Evolutionary conservation across 2,329 filamentous ascomycete genomes (phyloP), one percentile per base, ranked within the genome.

Genomic region (Epichloe amarillans): DNA sequence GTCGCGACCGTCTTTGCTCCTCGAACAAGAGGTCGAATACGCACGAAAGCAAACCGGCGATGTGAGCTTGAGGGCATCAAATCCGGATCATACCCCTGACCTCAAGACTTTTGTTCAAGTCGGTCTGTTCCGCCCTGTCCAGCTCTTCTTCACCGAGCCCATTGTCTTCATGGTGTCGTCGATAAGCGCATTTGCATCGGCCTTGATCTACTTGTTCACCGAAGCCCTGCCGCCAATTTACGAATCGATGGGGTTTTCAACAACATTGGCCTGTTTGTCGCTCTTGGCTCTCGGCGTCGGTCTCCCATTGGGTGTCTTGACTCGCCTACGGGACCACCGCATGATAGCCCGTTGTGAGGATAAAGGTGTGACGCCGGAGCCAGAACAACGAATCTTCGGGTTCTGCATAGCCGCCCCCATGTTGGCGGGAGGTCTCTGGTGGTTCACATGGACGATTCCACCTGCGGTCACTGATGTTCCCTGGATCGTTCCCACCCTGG

Each of bases 381-480:
- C 45, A 14, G 45, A 47, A 35, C 35, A 42, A 3, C 41, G 41
- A 12, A 33, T 49, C 15, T n/a, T 49, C n/a, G 47, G 47, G 8
- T 41, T 49, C 39, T 30, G 15, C 12, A 33, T 49, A 17, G 47
- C 47, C 6, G 47, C 47, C 3, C 47, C 47, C 10, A 3, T 23
- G 23, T 40, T 49, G 38, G 47, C 47, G 2, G 17, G 8, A 15
- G 47, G 47, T 5, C 39, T 49, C 14, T 41, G 37, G 37, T 42
- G 37, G 38, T 49, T 49, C 47, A 49, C 47, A 8, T 42, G 37
- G 47, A 42, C 47, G 2, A 49, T 42, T 21, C 47, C 47, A 14
- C 47, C 47, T 11, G 26, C 30, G 15, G 38, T 23, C n/a, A 21
- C 15, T 4, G 26, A 6, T n/a, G 23, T 49, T 12, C 38, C 14